Evolutionary conservation across 2,329 filamentous ascomycete genomes (phyloP).

Genomic region (Botrytis paeoniae): DNA sequence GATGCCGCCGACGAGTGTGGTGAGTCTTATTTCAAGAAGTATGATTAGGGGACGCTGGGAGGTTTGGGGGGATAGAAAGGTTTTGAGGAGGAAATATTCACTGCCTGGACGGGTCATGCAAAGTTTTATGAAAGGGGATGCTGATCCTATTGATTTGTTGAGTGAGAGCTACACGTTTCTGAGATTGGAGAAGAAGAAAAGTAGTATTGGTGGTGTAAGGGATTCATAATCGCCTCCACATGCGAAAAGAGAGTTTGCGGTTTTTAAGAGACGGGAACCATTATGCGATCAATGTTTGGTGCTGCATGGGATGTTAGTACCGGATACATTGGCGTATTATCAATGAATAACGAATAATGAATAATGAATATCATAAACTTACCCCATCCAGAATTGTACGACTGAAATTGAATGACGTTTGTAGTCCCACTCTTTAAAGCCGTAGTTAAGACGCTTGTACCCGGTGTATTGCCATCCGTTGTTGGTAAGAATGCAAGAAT

Average conservation of each 20-base stretch:
- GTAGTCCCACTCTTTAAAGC: conserved; percentile 45
- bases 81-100: conserved; percentile 26
- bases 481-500: conserved; percentile 55
- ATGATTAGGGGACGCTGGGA: conserved; percentile 34
- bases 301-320: conserved; percentile 35
- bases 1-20: conserved; percentile 32
- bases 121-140: conserved; percentile 22
- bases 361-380: conserved; percentile 22
- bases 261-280: conserved; percentile 47
- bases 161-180: conserved; percentile 27
- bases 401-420: conserved; percentile 50
- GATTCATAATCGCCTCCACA: not conserved
- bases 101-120: conserved; percentile 26
- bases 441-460: conserved; percentile 47
- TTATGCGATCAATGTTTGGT: conserved; percentile 52
- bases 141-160: conserved; percentile 28
- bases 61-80: conserved; percentile 27
- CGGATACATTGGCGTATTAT: not conserved
- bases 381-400: conserved; percentile 42
- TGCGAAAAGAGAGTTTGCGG: not conserved
- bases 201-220: not conserved
- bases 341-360: not conserved
- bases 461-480: conserved; percentile 44
- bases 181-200: conserved; percentile 17
- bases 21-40: conserved; percentile 32